Percentiles rank a stretch among this genome's conserved stretches.
phyloP scores from a whole-genome alignment of 371 early-diverging fungal species.

The Syncephalastrum monosporum region DNA sequence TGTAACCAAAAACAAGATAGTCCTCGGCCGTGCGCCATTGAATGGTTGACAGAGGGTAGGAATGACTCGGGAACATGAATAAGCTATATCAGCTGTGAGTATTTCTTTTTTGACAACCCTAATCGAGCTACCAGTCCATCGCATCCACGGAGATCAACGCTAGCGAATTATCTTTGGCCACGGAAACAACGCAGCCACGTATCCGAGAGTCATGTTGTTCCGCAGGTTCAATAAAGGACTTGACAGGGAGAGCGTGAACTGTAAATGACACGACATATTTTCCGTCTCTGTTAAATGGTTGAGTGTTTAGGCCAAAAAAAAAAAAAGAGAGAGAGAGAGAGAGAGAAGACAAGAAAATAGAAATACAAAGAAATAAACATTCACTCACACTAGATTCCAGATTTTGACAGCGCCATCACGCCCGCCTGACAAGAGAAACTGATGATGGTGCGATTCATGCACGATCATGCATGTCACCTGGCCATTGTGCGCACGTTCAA shows the following conservation, averaged over 20 bases:
- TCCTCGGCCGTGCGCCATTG: slow-evolving; percentile 75
- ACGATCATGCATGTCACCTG: slow-evolving; percentile 59
- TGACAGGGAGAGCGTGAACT: slow-evolving; percentile 58
- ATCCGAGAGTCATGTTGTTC: slow-evolving; percentile 56
- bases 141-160: slow-evolving; percentile 76
- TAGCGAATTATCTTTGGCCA: slow-evolving; percentile 69
- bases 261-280: slow-evolving; percentile 67
- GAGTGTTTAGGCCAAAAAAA: background rate
- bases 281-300: slow-evolving; percentile 42
- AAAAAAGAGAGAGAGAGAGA: background rate
- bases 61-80: slow-evolving; percentile 62
- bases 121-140: slow-evolving; percentile 57
- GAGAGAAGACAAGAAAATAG: no score
- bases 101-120: background rate
- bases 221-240: slow-evolving; percentile 63
- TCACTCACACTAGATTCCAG: slow-evolving; percentile 75
- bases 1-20: slow-evolving; percentile 63
- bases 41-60: slow-evolving; percentile 51
- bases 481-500: slow-evolving; percentile 51
- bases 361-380: background rate
- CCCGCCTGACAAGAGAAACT: slow-evolving; percentile 63
- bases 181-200: slow-evolving; percentile 62
- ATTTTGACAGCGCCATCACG: slow-evolving; percentile 70
- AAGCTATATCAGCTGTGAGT: slow-evolving; percentile 30
- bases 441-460: slow-evolving; percentile 51